Conservation (phyloP, 225 moss, liverwort and hornwort genomes). For the Antitrichia curtipendula region DNA sequence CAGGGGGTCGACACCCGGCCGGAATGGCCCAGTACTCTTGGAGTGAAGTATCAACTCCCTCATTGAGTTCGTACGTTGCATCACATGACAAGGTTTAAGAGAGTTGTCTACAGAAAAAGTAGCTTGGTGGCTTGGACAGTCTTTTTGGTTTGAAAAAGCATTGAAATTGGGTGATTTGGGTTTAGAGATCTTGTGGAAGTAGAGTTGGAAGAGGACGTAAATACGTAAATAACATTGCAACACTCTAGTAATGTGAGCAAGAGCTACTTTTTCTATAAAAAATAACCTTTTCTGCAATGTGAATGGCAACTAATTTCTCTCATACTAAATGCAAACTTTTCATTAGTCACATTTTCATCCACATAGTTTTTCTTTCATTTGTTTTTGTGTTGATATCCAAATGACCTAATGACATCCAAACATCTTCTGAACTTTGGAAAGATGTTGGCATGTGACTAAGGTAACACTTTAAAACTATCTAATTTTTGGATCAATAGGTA, state of each 20-base stretch:
- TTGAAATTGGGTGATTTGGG: neutral
- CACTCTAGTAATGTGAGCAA: neutral
- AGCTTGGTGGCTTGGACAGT: no score
- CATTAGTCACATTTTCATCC: neutral
- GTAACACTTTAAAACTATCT: neutral
- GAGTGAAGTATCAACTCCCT: neutral
- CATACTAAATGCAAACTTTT: neutral
- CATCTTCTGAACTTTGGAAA: neutral
- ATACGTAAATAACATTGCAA: no score
- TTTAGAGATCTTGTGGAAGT: neutral
- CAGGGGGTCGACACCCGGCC: neutral
- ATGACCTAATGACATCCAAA: neutral
- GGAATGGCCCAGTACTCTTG: neutral
- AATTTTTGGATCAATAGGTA: neutral
- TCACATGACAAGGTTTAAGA: neutral
- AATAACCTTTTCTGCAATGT: neutral
- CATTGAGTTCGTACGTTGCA: neutral
- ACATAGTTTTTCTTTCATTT: neutral
- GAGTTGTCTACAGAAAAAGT: no score
- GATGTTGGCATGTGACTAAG: accelerated
- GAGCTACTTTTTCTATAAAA: neutral
- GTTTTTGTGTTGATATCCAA: no score
- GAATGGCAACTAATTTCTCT: neutral
- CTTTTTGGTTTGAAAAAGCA: no score
- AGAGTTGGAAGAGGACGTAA: neutral